Conservation (phyloP, 225 moss, liverwort and hornwort species). For the Physcomitrium patens region DNA sequence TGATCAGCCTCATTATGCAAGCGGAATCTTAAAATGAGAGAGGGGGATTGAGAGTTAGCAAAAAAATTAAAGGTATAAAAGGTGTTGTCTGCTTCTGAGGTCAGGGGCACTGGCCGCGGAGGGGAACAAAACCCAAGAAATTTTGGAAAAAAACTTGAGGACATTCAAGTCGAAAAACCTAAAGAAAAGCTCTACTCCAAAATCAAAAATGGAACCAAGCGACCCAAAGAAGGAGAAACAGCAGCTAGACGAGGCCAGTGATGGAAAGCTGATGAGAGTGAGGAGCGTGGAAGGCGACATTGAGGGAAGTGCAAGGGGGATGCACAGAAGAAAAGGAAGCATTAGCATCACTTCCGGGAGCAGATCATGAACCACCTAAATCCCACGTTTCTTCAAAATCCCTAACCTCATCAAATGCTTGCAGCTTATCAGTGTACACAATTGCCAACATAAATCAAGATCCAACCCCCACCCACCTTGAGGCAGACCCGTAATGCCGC, state of each 20-base stretch:
- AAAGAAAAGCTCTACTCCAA: background rate
- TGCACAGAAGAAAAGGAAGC: background rate
- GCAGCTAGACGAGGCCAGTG: background rate
- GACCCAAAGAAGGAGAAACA: background rate
- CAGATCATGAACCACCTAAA: conserved; percentile 7
- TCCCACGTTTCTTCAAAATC: conserved; percentile 1
- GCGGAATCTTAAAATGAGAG: background rate
- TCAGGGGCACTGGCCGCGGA: too few relatives aligned
- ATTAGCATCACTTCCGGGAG: background rate
- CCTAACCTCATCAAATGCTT: background rate
- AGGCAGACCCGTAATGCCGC: conserved; percentile 16
- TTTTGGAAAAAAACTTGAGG: background rate
- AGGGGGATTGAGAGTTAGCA: background rate
- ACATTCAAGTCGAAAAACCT: background rate
- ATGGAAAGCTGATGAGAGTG: conserved; percentile 3
- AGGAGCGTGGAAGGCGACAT: background rate
- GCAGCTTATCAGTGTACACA: conserved; percentile 3
- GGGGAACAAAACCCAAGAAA: background rate
- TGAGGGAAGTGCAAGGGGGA: background rate
- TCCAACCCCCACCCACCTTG: conserved; percentile 16
- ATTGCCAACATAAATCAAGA: background rate
- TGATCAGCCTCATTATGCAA: conserved; percentile 24
- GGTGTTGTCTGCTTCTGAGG: too few relatives aligned
- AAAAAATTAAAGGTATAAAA: too few relatives aligned
- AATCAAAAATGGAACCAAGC: background rate